phyloP scores from a whole-genome alignment of 1,139 yeast species.

The Eremothecium gossypii region DNA sequence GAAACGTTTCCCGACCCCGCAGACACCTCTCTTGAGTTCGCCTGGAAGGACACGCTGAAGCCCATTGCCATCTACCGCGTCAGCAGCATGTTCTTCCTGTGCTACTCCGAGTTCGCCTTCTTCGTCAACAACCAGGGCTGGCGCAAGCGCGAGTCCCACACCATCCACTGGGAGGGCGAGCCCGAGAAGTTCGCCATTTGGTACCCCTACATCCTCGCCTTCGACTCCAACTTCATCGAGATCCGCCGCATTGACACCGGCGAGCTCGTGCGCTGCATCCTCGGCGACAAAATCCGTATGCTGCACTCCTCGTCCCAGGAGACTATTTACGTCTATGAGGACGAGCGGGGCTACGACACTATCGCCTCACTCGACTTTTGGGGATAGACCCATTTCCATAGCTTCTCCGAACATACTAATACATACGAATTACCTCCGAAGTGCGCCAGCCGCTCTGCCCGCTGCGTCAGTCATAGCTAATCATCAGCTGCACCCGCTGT shows the following conservation, averaged over 20 bases:
- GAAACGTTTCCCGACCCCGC: constrained; percentile 89
- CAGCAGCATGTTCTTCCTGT: constrained; percentile 76
- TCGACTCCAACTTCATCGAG: constrained; percentile 85
- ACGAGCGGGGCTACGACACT: constrained; percentile 81
- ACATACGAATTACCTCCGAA: too few relatives aligned
- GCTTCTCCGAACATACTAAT: too few relatives aligned
- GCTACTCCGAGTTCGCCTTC: constrained; percentile 88
- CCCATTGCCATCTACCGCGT: constrained; percentile 89
- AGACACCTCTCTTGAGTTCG: constrained; percentile 92
- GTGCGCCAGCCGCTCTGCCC: too few relatives aligned
- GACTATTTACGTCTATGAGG: constrained; percentile 86
- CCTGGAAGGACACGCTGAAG: constrained; percentile 62
- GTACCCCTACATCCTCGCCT: constrained; percentile 87
- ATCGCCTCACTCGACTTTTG: constrained; percentile 88
- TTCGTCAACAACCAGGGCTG: constrained; percentile 93
- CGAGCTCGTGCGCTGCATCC: constrained; percentile 73
- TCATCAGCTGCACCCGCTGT: too few relatives aligned
- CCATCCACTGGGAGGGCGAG: constrained; percentile 92
- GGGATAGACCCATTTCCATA: constrained; percentile 33
- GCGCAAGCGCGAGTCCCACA: constrained; percentile 92
- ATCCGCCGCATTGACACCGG: constrained; percentile 86
- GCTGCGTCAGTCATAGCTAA: too few relatives aligned
- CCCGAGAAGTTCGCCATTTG: constrained; percentile 89
- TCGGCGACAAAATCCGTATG: constrained; percentile 88
- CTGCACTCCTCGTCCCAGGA: constrained; percentile 88